Percentiles rank a stretch among this genome's conserved stretches.
phyloP scores from a whole-genome alignment of 768 basidiomycete species.

The Boletus pseudopeckii region DNA sequence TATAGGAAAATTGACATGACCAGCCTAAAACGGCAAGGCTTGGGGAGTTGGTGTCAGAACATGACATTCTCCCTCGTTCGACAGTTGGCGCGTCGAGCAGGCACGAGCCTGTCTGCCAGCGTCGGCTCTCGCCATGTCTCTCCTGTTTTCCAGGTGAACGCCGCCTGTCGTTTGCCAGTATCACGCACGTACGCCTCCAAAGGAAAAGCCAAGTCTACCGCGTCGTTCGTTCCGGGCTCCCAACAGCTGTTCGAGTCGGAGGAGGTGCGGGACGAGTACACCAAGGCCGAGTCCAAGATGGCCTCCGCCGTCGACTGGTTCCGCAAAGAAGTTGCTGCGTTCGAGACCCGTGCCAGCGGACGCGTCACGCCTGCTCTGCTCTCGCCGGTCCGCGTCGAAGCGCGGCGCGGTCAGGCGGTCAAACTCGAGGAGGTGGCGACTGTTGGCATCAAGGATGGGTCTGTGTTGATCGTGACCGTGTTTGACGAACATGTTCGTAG shows the following conservation, averaged over 20 bases:
- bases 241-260: conserved; percentile 55
- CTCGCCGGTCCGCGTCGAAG: conserved; percentile 59
- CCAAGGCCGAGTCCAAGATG: conserved; percentile 65
- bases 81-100: conserved; percentile 5
- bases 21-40: background rate
- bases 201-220: conserved; percentile 45
- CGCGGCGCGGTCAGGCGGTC: conserved; percentile 37
- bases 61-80: conserved; percentile 10
- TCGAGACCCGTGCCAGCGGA: conserved; percentile 71
- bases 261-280: conserved; percentile 55
- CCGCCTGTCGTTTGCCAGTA: background rate
- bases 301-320: conserved; percentile 63
- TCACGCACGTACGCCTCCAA: conserved; percentile 29
- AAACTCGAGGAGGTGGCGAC: conserved; percentile 73
- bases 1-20: background rate
- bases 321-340: conserved; percentile 68
- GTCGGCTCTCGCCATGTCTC: background rate
- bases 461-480: conserved; percentile 66
- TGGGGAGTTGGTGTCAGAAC: background rate
- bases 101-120: background rate
- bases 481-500: conserved; percentile 73
- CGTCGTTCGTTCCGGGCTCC: conserved; percentile 64
- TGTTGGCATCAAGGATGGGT: conserved; percentile 76
- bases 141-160: background rate
- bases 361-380: conserved; percentile 74